Percentiles rank a stretch among this genome's conserved stretches.
These are phyloP conservation scores for Phaeosphaeriaceae sp. DNA, from an alignment of 2,329 filamentous ascomycete genomes.

Conservation along the genomic window DNA sequence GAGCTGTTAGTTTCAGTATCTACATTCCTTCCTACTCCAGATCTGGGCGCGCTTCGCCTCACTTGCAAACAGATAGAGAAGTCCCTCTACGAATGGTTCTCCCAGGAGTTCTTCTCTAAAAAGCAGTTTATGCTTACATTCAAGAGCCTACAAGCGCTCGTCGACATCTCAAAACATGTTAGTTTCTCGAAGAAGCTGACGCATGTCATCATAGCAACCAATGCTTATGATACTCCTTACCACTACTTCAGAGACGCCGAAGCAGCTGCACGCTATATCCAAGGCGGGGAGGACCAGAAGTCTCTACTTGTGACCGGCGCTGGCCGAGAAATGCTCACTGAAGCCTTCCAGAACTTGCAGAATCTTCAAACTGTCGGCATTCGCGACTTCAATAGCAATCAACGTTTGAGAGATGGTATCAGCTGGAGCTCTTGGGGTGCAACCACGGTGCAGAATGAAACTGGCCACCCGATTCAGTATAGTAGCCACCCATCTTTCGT, in stretches of 20 bases:
- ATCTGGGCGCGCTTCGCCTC: slow-evolving; percentile 62
- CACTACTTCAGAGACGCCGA: slow-evolving; percentile 20
- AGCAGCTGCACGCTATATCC: slow-evolving; percentile 20
- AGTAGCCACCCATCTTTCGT: background rate
- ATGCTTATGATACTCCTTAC: slow-evolving; percentile 31
- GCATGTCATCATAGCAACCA: slow-evolving; percentile 59
- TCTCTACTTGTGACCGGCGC: slow-evolving; percentile 52
- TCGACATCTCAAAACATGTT: slow-evolving; percentile 50
- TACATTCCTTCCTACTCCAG: slow-evolving; percentile 59
- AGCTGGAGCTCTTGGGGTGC: slow-evolving; percentile 65
- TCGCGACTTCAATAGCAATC: slow-evolving; percentile 62
- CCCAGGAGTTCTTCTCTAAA: slow-evolving; percentile 68
- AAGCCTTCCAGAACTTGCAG: slow-evolving; percentile 62
- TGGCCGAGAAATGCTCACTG: slow-evolving; percentile 61
- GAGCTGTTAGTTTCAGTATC: slow-evolving; percentile 65
- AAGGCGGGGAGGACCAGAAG: slow-evolving; percentile 29
- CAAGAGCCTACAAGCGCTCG: slow-evolving; percentile 61
- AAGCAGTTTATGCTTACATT: slow-evolving; percentile 70
- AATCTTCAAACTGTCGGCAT: slow-evolving; percentile 65
- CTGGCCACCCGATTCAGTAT: slow-evolving; percentile 33
- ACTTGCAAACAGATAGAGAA: slow-evolving; percentile 63
- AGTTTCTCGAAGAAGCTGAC: slow-evolving; percentile 51
- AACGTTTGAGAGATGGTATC: slow-evolving; percentile 58
- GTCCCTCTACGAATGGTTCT: slow-evolving; percentile 62
- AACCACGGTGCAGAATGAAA: slow-evolving; percentile 47